Base-by-base conservation (phyloP, 2,329 filamentous ascomycete species). In the Clarireedia paspali region DNA sequence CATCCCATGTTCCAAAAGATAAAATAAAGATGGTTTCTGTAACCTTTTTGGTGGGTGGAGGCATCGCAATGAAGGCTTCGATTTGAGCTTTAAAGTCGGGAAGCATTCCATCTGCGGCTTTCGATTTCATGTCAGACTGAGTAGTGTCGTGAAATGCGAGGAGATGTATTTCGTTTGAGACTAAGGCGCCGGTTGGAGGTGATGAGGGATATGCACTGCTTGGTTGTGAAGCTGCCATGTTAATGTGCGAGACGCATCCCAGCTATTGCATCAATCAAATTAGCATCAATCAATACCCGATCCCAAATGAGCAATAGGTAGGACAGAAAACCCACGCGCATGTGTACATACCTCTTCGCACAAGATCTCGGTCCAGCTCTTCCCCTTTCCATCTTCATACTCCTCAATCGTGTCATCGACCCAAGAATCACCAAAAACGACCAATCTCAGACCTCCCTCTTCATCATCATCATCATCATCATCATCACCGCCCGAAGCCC, bases 381-480 rank as follows among this genome's bases (percentile, higher is more conserved):
- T 62, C 7, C 66, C 66, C 30, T 52, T 52, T 1, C 54, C 54
- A 39, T 42, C 49, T n/a, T 17, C 54, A 55, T 36, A 49, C 53
- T 57, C 51, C 20, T 62, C 59, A 26, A 58, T 38, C 2, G 15
- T 46, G 59, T 64, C 59, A 59, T 66, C 67, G 5, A 64, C 65
- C 66, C 66, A 69, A 26, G 60, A 63, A 53, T 69, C 67, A 2
- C 67, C 67, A 56, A 69, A 68, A 47, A 68, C 61, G 5, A 69
- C 64, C 39, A 69, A 46, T 34, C 63, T 56, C 7, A 63, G 27
- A 2, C 60, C 61, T 12, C 53, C 58, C 5, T 47, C 45, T 20
- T 56, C 53, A 5, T 50, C 59, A 5, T 53, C 45, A 20, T 20
- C 20, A 3, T 40, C 47, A 5, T 52, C 53, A 30, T 52, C 53